Evolutionary conservation across 768 basidiomycete species (phyloP).

Genomic region (Cubamyces sp.): DNA sequence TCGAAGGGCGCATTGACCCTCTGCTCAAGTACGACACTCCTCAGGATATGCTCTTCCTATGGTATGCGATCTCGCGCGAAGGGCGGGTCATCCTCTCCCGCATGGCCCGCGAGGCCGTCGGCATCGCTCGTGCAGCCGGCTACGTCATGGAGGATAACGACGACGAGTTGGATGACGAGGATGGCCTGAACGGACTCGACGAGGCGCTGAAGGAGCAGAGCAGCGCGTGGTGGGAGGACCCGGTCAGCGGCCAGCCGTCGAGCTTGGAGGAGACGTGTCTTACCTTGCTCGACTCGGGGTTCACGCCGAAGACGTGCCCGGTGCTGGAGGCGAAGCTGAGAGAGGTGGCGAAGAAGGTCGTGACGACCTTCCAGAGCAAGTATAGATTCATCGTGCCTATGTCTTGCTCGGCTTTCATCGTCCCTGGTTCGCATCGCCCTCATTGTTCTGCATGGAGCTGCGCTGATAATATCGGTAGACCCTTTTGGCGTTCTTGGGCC

Average conservation of each 20-base stretch:
- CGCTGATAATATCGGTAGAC: background rate
- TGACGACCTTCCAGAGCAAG: slow-evolving; percentile 47
- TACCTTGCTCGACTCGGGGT: slow-evolving; percentile 61
- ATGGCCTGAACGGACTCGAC: slow-evolving; percentile 23
- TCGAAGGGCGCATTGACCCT: slow-evolving; percentile 33
- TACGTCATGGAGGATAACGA: slow-evolving; percentile 25
- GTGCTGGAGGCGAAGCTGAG: slow-evolving; percentile 59
- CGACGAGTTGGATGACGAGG: slow-evolving; percentile 31
- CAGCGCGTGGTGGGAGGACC: slow-evolving; percentile 73
- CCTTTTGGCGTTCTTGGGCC: background rate
- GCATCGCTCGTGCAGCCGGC: slow-evolving; percentile 35
- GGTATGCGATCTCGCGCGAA: slow-evolving; percentile 28
- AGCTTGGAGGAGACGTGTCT: slow-evolving; percentile 64
- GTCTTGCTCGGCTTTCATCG: slow-evolving; percentile 63
- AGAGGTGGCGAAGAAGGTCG: slow-evolving; percentile 47
- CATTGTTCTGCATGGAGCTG: background rate
- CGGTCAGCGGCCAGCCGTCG: slow-evolving; percentile 62
- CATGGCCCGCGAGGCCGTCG: slow-evolving; percentile 28
- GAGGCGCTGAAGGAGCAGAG: slow-evolving; percentile 44
- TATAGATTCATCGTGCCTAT: slow-evolving; percentile 57
- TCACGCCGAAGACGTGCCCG: slow-evolving; percentile 51
- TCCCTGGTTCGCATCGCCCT: slow-evolving; percentile 48
- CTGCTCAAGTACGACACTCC: slow-evolving; percentile 21
- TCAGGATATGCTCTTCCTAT: slow-evolving; percentile 29
- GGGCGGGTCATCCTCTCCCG: slow-evolving; percentile 32